Evolutionary conservation across 768 basidiomycete genomes (phyloP).

Genomic region (Floccularia luteovirens): DNA sequence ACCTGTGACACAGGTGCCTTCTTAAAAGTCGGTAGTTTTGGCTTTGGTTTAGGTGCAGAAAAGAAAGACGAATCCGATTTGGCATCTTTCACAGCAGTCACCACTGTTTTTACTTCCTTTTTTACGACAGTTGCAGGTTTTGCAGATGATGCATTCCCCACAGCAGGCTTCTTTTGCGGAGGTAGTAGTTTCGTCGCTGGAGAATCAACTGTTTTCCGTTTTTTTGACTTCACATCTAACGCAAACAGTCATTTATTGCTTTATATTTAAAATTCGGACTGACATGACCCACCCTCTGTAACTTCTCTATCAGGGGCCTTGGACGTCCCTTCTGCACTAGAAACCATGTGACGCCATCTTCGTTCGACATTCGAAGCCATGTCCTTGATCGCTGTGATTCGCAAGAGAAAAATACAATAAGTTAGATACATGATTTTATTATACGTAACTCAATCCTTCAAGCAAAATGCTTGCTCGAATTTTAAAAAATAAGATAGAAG

Average conservation of each 20-base stretch:
- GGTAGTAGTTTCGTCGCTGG: slow-evolving; percentile 39
- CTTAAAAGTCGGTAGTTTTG: slow-evolving; percentile 81
- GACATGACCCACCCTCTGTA: slow-evolving; percentile 70
- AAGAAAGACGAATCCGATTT: slow-evolving; percentile 87
- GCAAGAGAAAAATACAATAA: slow-evolving; percentile 29
- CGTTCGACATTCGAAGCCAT: slow-evolving; percentile 86
- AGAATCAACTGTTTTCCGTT: slow-evolving; percentile 62
- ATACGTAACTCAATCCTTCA: slow-evolving; percentile 26
- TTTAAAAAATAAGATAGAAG: slow-evolving; percentile 14
- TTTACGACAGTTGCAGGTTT: slow-evolving; percentile 40
- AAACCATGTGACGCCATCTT: slow-evolving; percentile 66
- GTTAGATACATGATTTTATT: slow-evolving; percentile 71
- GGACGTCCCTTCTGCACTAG: slow-evolving; percentile 27
- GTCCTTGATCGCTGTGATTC: slow-evolving; percentile 79
- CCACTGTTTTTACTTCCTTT: slow-evolving; percentile 38
- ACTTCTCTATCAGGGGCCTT: slow-evolving; percentile 38
- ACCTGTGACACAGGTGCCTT: slow-evolving; percentile 40
- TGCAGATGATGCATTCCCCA: slow-evolving; percentile 33
- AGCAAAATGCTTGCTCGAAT: slow-evolving; percentile 8
- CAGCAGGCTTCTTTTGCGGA: slow-evolving; percentile 59
- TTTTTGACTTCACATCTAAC: slow-evolving; percentile 57
- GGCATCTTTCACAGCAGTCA: slow-evolving; percentile 55
- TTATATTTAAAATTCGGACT: slow-evolving; percentile 20
- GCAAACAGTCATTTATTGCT: slow-evolving; percentile 7
- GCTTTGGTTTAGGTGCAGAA: slow-evolving; percentile 78